These are phyloP conservation scores for Rhynchospora tenuis DNA, from an alignment of 176 grass and related monocot species.

Conservation along the genomic window DNA sequence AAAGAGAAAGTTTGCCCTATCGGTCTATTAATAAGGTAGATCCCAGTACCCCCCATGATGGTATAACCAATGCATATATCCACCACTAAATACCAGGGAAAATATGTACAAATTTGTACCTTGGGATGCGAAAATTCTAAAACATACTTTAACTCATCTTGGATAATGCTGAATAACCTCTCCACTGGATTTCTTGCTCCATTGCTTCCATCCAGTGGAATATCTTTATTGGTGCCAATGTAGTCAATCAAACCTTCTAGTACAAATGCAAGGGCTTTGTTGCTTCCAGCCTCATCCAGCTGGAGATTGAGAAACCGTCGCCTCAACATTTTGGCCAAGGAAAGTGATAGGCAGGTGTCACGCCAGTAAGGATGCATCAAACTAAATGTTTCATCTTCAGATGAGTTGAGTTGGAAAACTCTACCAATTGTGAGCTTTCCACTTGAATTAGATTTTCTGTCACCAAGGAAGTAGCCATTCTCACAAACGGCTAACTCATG, in stretches of 20 bases:
- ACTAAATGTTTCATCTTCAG: background rate
- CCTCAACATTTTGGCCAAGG: background rate
- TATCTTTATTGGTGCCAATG: no score
- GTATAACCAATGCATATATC: background rate
- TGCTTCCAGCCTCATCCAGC: background rate
- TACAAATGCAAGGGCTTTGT: background rate
- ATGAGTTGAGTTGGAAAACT: background rate
- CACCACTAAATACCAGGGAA: background rate
- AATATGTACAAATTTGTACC: background rate
- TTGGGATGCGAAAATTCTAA: background rate
- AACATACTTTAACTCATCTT: background rate
- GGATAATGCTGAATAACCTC: background rate
- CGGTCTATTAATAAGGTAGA: background rate
- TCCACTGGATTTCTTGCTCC: background rate
- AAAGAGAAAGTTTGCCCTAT: no score
- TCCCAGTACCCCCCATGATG: no score
- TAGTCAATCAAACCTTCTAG: background rate
- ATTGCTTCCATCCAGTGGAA: no score
- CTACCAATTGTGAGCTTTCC: background rate
- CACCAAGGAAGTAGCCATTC: background rate
- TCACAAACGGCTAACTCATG: background rate
- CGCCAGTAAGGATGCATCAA: no score
- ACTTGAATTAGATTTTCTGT: background rate
- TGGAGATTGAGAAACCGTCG: background rate
- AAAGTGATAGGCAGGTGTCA: background rate